These are phyloP conservation scores for Candida qinlingensis DNA, from an alignment of 805 yeast species.

Conservation along the genomic window DNA sequence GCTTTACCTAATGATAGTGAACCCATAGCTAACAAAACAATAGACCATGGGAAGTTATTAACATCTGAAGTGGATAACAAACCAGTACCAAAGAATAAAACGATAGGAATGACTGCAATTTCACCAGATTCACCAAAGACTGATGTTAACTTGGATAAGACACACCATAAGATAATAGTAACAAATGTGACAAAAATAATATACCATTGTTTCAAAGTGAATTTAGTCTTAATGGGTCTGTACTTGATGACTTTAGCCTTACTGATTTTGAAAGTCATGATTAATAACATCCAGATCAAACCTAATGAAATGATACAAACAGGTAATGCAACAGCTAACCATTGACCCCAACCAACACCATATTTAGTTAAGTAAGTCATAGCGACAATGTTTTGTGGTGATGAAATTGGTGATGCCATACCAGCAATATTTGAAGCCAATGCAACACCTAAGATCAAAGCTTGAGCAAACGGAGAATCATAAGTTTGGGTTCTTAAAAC, in stretches of 20 bases:
- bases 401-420: constrained; percentile 94
- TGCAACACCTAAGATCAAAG: constrained; percentile 85
- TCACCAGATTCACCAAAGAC: constrained; percentile 90
- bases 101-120: constrained; percentile 81
- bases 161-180: constrained; percentile 88
- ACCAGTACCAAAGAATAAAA: constrained; percentile 86
- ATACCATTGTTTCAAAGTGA: constrained; percentile 69
- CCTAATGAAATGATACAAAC: constrained; percentile 59
- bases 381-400: constrained; percentile 93
- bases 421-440: constrained; percentile 91
- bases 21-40: constrained; percentile 94
- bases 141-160: constrained; percentile 64
- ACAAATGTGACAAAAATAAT: constrained; percentile 60
- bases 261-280: constrained; percentile 49
- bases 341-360: constrained; percentile 75
- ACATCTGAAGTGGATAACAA: constrained; percentile 78
- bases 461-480: constrained; percentile 75
- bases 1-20: constrained; percentile 93
- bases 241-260: constrained; percentile 41
- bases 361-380: constrained; percentile 71
- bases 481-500: constrained; percentile 72
- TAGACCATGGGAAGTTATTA: constrained; percentile 94
- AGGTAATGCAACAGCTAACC: constrained; percentile 88
- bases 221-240: constrained; percentile 52
- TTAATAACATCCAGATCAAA: constrained; percentile 63